Percentiles rank a stretch among this genome's conserved stretches.
Evolutionary conservation across 2,329 filamentous ascomycete genomes (phyloP).

Genomic region (Fusarium devonianum): DNA sequence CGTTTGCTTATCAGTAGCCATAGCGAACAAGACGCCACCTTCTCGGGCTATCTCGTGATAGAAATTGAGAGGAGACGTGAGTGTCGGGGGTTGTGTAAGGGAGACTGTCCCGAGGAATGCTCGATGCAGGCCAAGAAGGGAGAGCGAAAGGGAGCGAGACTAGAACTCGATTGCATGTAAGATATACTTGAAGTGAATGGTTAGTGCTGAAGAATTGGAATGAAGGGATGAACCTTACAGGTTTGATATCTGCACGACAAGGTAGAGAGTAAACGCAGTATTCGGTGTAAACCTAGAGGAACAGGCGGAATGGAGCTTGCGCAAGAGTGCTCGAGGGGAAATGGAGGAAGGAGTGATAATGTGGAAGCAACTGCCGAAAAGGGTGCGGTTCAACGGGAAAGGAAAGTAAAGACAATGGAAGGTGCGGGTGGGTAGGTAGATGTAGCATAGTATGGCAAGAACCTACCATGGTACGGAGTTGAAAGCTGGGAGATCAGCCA

Average conservation of each 20-base stretch:
- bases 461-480: constrained; percentile 11
- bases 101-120: constrained; percentile 21
- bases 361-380: constrained; percentile 11
- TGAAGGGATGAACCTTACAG: constrained; percentile 8
- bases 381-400: constrained; percentile 8
- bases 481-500: constrained; percentile 10
- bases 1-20: constrained; percentile 37
- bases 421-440: constrained; percentile 18
- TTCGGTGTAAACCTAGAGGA: no score
- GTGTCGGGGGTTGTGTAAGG: constrained; percentile 17
- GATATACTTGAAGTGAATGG: constrained; percentile 8
- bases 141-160: constrained; percentile 21
- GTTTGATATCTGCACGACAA: no score
- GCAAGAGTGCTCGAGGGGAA: no score
- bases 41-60: constrained; percentile 19
- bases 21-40: constrained; percentile 31
- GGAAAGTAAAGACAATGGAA: constrained; percentile 7
- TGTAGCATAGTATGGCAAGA: constrained; percentile 23
- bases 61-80: constrained; percentile 6
- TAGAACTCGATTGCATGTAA: constrained; percentile 12
- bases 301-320: no score
- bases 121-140: constrained; percentile 9
- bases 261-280: no score
- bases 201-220: constrained; percentile 17
- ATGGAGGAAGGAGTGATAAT: constrained; percentile 2